phyloP scores from a whole-genome alignment of 768 basidiomycete species.

The Sarcomyxa edulis region DNA sequence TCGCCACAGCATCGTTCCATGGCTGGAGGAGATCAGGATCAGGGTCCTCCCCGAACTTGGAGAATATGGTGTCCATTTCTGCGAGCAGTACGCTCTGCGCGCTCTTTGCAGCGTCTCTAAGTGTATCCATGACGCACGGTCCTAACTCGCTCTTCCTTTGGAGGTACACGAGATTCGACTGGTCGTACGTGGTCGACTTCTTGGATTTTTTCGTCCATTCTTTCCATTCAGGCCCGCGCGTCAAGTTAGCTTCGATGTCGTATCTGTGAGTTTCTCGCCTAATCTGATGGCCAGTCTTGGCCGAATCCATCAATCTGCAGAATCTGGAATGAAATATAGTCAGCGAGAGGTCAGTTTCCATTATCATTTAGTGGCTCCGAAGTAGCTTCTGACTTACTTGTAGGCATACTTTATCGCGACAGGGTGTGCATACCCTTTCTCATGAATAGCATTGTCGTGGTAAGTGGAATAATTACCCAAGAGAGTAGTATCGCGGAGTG shows the following conservation, averaged over 20 bases:
- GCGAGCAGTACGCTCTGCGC: constrained; percentile 12
- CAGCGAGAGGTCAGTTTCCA: no score
- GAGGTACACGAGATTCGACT: no score
- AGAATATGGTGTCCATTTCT: constrained; percentile 16
- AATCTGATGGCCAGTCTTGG: no score
- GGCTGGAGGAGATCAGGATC: constrained; percentile 25
- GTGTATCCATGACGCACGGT: constrained; percentile 24
- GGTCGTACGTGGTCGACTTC: no score
- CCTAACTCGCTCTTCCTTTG: no score
- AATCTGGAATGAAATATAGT: no score
- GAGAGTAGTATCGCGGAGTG: constrained; percentile 1
- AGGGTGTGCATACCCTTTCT: constrained; percentile 1
- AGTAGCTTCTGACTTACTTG: constrained; percentile 7
- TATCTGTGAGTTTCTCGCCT: no score
- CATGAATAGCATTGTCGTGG: constrained; percentile 5
- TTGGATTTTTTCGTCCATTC: no score
- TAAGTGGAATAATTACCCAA: constrained; percentile 3
- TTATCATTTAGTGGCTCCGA: no score
- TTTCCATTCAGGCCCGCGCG: no score
- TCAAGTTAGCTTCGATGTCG: no score
- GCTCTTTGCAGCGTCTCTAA: constrained; percentile 9
- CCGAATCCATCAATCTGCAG: no score
- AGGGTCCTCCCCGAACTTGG: constrained; percentile 3
- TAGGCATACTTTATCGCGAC: constrained; percentile 3
- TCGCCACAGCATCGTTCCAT: constrained; percentile 26